Conservation (phyloP, 805 yeast genomes). For the Maudiozyma saulgeensis region DNA sequence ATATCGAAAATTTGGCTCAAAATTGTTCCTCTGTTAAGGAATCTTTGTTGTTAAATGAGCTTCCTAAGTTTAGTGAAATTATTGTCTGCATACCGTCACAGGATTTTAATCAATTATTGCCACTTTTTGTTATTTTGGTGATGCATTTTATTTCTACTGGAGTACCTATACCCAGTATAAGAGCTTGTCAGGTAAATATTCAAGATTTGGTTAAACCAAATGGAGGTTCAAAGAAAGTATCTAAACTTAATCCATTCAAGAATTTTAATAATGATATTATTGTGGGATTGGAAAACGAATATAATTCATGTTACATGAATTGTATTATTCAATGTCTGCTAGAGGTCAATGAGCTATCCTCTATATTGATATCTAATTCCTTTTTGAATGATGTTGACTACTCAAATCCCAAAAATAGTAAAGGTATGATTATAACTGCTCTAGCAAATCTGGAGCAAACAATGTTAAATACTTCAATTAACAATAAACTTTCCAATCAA, state of each 20-base stretch:
- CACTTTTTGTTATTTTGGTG: constrained; percentile 1
- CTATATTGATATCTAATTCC: constrained; percentile 1
- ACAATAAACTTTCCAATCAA: not conserved
- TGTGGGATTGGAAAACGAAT: constrained; percentile 71
- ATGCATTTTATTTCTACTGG: not conserved
- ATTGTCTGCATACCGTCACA: not conserved
- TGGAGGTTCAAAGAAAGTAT: no score
- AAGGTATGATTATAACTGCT: constrained; percentile 44
- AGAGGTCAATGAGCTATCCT: constrained; percentile 59
- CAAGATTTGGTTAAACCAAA: not conserved
- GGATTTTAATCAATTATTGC: not conserved
- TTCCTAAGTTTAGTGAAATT: not conserved
- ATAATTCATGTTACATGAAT: constrained; percentile 91
- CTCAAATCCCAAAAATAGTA: not conserved
- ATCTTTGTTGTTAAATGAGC: not conserved
- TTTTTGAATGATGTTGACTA: constrained; percentile 1
- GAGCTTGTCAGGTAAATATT: not conserved
- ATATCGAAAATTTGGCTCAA: not conserved
- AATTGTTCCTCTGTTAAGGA: not conserved
- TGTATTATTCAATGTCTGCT: constrained; percentile 78
- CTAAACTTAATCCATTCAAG: not conserved
- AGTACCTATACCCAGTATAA: not conserved
- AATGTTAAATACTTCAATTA: constrained; percentile 36
- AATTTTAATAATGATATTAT: constrained; percentile 28
- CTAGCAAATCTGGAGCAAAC: constrained; percentile 52